These are phyloP conservation scores for Pneumocystis carinii DNA, from an alignment of 1,139 yeast genomes.

Conservation along the genomic window DNA sequence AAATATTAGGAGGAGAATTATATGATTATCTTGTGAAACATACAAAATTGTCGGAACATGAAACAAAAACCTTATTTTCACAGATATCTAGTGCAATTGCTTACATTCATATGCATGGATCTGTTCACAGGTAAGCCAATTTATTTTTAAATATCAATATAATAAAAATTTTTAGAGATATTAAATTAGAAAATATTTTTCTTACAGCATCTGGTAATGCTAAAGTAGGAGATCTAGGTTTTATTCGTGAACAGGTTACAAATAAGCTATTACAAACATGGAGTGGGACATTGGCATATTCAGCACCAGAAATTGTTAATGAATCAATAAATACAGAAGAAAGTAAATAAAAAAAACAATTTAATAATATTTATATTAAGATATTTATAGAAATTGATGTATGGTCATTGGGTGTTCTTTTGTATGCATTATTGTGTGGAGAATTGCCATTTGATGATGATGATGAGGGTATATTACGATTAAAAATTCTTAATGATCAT, in stretches of 20 bases:
- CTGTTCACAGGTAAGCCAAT: conserved; percentile 84
- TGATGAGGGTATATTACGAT: conserved; percentile 47
- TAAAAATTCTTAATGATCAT: conserved; percentile 46
- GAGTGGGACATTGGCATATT: conserved; percentile 89
- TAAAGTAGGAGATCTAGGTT: conserved; percentile 84
- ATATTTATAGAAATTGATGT: conserved; percentile 37
- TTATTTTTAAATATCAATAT: conserved; percentile 49
- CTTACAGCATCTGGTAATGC: conserved; percentile 55
- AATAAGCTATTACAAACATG: conserved; percentile 56
- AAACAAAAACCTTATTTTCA: too few species aligned
- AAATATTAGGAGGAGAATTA: too few species aligned
- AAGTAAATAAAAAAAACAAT: conserved; percentile 23
- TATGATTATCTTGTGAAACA: too few species aligned
- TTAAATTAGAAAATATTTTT: conserved; percentile 72
- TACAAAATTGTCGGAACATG: too few species aligned
- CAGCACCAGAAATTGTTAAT: conserved; percentile 83
- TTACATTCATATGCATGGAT: conserved; percentile 49
- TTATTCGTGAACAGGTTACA: conserved; percentile 62
- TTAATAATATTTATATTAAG: not conserved
- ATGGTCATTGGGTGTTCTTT: conserved; percentile 88
- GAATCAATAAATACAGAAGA: conserved; percentile 66
- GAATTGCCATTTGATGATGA: conserved; percentile 84
- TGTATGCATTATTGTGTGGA: conserved; percentile 78
- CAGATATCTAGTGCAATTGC: too few species aligned
- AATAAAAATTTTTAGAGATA: conserved; percentile 65